phyloP scores from a whole-genome alignment of 305 asterid genomes.

The Solanum hybrid region DNA sequence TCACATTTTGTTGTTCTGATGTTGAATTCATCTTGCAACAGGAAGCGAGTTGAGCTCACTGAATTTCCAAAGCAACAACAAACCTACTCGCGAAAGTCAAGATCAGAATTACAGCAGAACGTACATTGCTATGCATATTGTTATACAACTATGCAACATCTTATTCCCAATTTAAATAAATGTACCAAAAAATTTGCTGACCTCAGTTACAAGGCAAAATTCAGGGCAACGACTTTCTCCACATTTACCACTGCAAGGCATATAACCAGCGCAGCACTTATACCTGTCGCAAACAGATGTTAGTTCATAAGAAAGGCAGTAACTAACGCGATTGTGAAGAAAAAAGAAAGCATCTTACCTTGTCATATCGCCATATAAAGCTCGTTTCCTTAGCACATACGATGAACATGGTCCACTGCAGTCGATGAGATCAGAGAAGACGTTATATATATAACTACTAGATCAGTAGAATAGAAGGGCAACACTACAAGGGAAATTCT shows the following conservation, averaged over 20 bases:
- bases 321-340: neutral
- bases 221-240: conserved; percentile 94
- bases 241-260: conserved; percentile 98
- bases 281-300: conserved; percentile 40
- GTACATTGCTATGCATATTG: too few species aligned
- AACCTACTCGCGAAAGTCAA: conserved; percentile 38
- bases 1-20: conserved; percentile 91
- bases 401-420: conserved; percentile 90
- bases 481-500: neutral
- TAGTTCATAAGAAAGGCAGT: neutral
- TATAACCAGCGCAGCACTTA: conserved; percentile 87
- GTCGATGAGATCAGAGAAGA: neutral
- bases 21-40: conserved; percentile 97
- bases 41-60: conserved; percentile 86
- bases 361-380: conserved; percentile 91
- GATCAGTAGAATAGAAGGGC: neutral
- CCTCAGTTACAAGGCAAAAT: conserved; percentile 95
- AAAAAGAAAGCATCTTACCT: conserved; percentile 35
- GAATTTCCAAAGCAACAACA: conserved; percentile 83
- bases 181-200: too few species aligned
- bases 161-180: neutral
- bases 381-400: conserved; percentile 82
- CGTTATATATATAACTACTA: neutral
- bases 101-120: neutral
- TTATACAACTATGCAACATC: neutral